Base-by-base conservation (phyloP, 1,139 yeast genomes). In the Blastobotrys ciferrii region DNA sequence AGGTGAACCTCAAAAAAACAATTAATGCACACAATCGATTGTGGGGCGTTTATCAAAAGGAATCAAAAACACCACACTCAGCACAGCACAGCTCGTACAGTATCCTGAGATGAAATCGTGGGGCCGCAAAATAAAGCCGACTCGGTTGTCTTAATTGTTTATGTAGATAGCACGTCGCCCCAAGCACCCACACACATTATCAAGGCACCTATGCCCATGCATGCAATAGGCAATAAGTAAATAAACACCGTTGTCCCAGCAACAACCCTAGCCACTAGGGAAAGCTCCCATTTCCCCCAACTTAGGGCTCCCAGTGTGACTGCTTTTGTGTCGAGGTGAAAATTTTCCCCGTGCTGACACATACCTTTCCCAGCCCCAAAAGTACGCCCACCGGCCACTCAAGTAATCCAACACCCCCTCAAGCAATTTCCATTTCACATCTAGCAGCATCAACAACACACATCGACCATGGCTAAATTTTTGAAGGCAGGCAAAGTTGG, bases 401-500 rank as follows among this genome's bases (percentile, higher is more conserved):
- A 31, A 28, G 31, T 30, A 25, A 28, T 19, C 25, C 11, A 2
- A 3, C 2, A 23, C 20, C 32, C 46, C n/a, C 40, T 33, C 19
- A 13, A 37, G 36, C 28, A 18, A 32, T 39, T 45, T 40, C 32
- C 41, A 39, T 9, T 9, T 17, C 13, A 15, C n/a, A 19, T 25
- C 42, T 9, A 12, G 18, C 35, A 17, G n/a, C 39, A 37, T 19
- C 38, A 36, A 32, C 23, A 36, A 37, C 31, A 28, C 13, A 31
- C 57, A 64, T 65, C 68, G 68, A 25, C 38, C 57, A 64, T 65
- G 68, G 68, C 96, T 80, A 91, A 91, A 80, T 91, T 91, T 85
- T 84, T 91, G 81, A 91, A 91, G 83, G 87, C 97, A 76, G 97
- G 97, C 84, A 91, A 88, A 87, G 98, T 91, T 86, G 95, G 94